Evolutionary conservation across 371 early-diverging fungal species (phyloP), one percentile per base, ranked within the genome.

Genomic region (Mortierella sp.): DNA sequence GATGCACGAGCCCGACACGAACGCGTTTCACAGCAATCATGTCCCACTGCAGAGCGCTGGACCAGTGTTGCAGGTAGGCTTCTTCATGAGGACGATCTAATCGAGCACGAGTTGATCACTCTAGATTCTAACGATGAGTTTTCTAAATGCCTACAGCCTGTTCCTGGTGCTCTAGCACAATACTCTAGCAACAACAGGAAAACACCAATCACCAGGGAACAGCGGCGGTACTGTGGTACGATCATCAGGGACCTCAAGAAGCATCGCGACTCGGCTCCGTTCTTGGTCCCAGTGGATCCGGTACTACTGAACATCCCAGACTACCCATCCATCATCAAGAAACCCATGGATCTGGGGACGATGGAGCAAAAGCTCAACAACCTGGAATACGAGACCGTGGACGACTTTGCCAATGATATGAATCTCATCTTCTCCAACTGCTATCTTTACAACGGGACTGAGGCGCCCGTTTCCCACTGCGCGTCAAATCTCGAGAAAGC

Each of bases 341-440:
- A 87, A 28, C 99, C 99, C 0, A 99, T 99, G 98, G 99, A 99
- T 71, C 81, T 99, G 8, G 90, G 92, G 12, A 99, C 99, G 0
- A 91, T 98, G 19, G 94, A 94, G 62, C 82, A 82, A 48, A 96
- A 96, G 80, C 81, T 99, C 8, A 93, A 93, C 58, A 59, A 61
- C 19, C 84, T 86, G 26, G 85, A 89, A 47, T 96, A 96, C 66
- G 79, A 79, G 12, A 80, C 64, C 31, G 84, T 87, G 0, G 83
- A 86, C 24, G 91, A 92, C 41, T 92, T 95, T 61, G 85, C 90
- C 41, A 85, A 81, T 28, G 96, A 96, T 70, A 82, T 94, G 42
- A 83, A 90, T n/a, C 67, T 91, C 26, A 91, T 95, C 41, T 89
- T 96, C 68, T 80, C 84, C 52, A 98, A 98, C 79, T 98, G 98